Conservation (phyloP, 352 stramenopile species). For the Globisporangium takayamanum region DNA sequence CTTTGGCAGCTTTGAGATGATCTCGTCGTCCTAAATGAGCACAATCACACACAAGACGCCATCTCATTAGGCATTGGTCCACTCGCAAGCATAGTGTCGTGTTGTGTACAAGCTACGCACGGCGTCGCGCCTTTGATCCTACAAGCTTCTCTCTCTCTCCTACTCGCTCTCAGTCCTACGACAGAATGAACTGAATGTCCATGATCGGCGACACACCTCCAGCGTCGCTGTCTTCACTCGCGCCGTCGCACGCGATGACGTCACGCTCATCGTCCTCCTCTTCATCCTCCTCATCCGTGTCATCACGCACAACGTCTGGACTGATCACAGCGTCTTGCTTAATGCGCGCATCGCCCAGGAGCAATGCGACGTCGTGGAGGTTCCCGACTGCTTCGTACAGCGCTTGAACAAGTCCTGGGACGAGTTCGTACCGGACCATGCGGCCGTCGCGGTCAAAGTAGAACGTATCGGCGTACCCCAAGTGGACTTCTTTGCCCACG, state of each 20-base stretch:
- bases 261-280: neutral
- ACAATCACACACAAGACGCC: too few relatives aligned
- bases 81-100: too few relatives aligned
- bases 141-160: neutral
- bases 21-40: too few relatives aligned
- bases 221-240: neutral
- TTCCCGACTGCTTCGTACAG: constrained; percentile 31
- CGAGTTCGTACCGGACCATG: constrained; percentile 25
- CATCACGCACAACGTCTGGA: constrained; percentile 10
- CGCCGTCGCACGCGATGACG: neutral
- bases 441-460: constrained; percentile 29
- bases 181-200: constrained; percentile 23
- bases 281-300: neutral
- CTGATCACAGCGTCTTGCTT: constrained; percentile 21
- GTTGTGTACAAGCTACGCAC: too few relatives aligned
- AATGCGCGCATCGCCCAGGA: constrained; percentile 30
- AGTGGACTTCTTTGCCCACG: constrained; percentile 33
- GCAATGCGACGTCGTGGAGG: constrained; percentile 27
- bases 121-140: neutral
- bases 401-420: constrained; percentile 27
- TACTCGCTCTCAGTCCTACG: neutral
- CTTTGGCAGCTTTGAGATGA: too few relatives aligned
- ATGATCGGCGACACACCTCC: constrained; percentile 8
- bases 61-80: too few relatives aligned
- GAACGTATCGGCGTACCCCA: constrained; percentile 35